phyloP scores from a whole-genome alignment of 371 early-diverging fungal species.

The Umbelopsis sp. region DNA sequence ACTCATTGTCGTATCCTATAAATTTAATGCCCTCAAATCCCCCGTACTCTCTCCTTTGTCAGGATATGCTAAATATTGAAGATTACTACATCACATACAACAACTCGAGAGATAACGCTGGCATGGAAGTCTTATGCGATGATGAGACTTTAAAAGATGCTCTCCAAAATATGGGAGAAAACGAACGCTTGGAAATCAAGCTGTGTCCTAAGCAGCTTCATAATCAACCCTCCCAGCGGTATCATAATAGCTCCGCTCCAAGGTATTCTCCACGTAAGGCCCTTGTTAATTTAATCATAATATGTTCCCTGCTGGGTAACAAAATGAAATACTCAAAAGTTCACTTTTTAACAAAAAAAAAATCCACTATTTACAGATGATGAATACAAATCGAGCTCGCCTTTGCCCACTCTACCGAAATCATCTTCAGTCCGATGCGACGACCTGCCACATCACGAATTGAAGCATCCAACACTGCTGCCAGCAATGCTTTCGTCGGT shows the following conservation, averaged over 20 bases:
- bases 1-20: constrained; percentile 10
- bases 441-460: not conserved
- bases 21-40: constrained; percentile 14
- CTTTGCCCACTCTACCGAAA: not conserved
- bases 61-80: constrained; percentile 33
- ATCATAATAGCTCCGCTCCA: not conserved
- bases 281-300: not conserved
- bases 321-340: too few relatives aligned
- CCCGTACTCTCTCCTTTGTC: constrained; percentile 10
- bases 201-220: constrained; percentile 34
- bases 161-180: constrained; percentile 27
- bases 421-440: not conserved
- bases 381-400: not conserved
- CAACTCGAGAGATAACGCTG: constrained; percentile 18
- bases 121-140: constrained; percentile 29
- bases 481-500: not conserved
- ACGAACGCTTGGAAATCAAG: constrained; percentile 37
- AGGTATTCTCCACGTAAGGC: constrained; percentile 1
- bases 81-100: constrained; percentile 34
- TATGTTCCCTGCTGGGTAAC: too few relatives aligned
- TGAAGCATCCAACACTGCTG: not conserved
- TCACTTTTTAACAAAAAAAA: not conserved
- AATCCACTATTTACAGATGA: not conserved
- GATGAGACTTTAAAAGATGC: constrained; percentile 35
- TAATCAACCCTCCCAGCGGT: constrained; percentile 21